Evolutionary conservation across 139 green algal species (phyloP).

Genomic region (Chlorella sp.): DNA sequence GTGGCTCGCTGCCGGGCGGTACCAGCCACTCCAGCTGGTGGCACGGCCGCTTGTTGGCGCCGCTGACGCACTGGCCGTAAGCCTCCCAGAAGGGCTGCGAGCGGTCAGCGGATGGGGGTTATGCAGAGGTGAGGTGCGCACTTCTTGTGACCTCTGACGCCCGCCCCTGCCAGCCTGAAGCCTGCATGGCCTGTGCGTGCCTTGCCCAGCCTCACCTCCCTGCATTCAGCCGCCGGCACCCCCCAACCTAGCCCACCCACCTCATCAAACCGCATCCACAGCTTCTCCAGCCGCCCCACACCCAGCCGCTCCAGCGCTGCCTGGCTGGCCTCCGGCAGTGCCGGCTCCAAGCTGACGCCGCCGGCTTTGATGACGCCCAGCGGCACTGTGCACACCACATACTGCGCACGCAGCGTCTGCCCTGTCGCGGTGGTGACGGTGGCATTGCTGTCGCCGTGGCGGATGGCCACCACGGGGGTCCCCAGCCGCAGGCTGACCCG

Average conservation of each 20-base stretch:
- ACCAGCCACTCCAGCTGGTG: constrained; percentile 13
- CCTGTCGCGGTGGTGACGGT: neutral
- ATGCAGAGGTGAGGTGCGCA: no score
- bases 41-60: neutral
- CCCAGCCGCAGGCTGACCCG: neutral
- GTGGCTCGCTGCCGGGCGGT: neutral
- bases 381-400: constrained; percentile 41
- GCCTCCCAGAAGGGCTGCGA: constrained; percentile 8
- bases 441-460: constrained; percentile 18
- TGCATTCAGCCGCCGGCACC: neutral
- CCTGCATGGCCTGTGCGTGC: no score
- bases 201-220: no score
- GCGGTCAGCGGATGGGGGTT: no score
- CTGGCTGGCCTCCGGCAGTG: constrained; percentile 30
- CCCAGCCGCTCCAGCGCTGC: constrained; percentile 20
- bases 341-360: constrained; percentile 20
- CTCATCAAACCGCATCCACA: constrained; percentile 22
- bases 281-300: constrained; percentile 23
- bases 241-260: neutral
- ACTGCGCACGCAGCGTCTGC: constrained; percentile 35
- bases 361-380: constrained; percentile 38
- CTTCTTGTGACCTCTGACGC: no score
- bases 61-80: neutral
- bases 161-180: no score
- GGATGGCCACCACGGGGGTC: neutral